Evolutionary conservation across 129 eudicot species (phyloP).

Genomic region (Flaveria bidentis): DNA sequence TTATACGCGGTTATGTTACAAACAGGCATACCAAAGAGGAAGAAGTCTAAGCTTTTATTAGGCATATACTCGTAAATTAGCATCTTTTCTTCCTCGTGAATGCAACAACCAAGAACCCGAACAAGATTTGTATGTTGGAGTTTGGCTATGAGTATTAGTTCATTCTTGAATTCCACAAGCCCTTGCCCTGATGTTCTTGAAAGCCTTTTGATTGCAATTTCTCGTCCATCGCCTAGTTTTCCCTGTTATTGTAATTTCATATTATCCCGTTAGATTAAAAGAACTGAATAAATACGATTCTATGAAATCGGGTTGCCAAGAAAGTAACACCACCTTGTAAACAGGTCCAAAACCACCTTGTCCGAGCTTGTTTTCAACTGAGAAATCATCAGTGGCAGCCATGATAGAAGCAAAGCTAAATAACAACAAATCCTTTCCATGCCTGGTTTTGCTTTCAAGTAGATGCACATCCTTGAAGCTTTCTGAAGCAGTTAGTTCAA

Average conservation of each 20-base stretch:
- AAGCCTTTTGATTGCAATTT: conserved; percentile 49
- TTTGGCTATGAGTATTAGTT: conserved; percentile 43
- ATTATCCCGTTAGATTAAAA: not conserved
- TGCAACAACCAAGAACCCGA: conserved; percentile 50
- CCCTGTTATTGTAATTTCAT: conserved; percentile 21
- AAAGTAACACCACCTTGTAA: conserved; percentile 37
- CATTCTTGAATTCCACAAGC: conserved; percentile 47
- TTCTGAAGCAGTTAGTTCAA: conserved; percentile 30
- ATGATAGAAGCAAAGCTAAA: conserved; percentile 36
- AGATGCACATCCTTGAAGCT: conserved; percentile 32
- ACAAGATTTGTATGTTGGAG: conserved; percentile 55
- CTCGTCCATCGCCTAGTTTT: conserved; percentile 24
- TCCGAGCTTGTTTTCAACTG: conserved; percentile 44
- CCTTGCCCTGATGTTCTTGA: conserved; percentile 52
- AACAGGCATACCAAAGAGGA: conserved; percentile 23
- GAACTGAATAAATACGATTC: not conserved
- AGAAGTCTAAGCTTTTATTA: conserved; percentile 39
- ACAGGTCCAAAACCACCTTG: conserved; percentile 62
- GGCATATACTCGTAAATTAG: conserved; percentile 52
- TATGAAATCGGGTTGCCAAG: not conserved
- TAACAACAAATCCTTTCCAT: conserved; percentile 32
- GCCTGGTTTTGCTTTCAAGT: conserved; percentile 25
- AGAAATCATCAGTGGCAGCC: conserved; percentile 40
- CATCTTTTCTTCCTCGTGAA: conserved; percentile 46
- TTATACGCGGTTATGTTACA: not conserved